Base-by-base conservation (phyloP, 2,329 filamentous ascomycete genomes). In the Delphinella strobiligena region DNA sequence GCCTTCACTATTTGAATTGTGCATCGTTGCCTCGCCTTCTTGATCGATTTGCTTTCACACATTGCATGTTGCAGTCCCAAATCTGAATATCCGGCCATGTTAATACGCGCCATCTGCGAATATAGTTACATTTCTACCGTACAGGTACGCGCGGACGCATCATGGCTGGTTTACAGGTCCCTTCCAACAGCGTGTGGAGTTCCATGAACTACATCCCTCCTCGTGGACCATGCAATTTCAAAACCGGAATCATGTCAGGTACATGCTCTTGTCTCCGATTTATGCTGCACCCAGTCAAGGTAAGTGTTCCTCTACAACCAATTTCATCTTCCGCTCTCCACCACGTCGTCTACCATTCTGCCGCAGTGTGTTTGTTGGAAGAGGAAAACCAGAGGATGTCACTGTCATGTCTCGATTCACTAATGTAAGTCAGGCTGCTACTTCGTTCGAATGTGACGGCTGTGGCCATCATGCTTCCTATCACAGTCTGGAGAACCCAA, bases 221-320 rank as follows among this genome's bases (percentile, higher is more conserved):
- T 4, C 64, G 65, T 30, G 69, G 69, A 19, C 59, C 59, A 38
- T 73, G 69, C 54, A 68, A 69, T 37, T 62, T 62, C 57, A 71
- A 69, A 46, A 54, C 57, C 2, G 63, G 61, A 17, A 50, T 71
- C 12, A 52, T 72, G 22, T 61, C 59, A 2, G 51, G 63, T 2
- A 62, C 55, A 37, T 74, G 71, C 47, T 60, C 70, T 4, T 74
- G 71, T 50, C 54, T 71, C 31, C 61, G 71, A 14, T 74, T 73
- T 58, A 74, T 74, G 71, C 53, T 72, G 5, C 71, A 74, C 53
- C 71, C 71, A 0, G 58, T 73, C 32, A 72, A 74, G 56, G 69
- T 65, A 50, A 36, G 49, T 38, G n/a, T n/a, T n/a, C n/a, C n/a
- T n/a, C n/a, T n/a, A n/a, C n/a, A n/a, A n/a, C n/a, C 18, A n/a